Evolutionary conservation across 2,329 filamentous ascomycete genomes (phyloP), one percentile per base, ranked within the genome.

Genomic region (Chrysoporthe austroafricana): DNA sequence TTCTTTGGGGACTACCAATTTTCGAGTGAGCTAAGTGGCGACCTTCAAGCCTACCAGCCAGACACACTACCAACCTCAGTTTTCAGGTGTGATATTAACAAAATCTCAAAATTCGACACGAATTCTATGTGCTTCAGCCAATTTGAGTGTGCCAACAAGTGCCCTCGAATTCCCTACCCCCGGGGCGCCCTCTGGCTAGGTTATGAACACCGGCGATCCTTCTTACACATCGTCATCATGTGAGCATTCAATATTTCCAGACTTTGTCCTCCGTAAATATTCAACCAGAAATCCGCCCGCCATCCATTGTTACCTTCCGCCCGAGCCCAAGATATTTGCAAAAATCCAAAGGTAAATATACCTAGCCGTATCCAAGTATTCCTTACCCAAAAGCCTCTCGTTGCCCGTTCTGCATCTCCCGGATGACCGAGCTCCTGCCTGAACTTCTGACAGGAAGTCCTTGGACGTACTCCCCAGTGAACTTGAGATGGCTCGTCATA

Each of bases 401-500:
- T 50, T 44, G 44, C 34, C 61, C 64, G 64, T 69, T 62, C 59
- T 67, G 68, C 61, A 68, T 70, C 64, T 43, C 59, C 43, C 26
- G 42, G 43, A 46, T 46, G 59, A 61, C 65, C 62, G 68, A 73
- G 62, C 34, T 70, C 56, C 66, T 46, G 18, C 66, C 68, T 11
- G 66, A 59, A 39, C 61, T 67, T 26, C 68, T 70, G 43, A 75
- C 72, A 18, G 76, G 76, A 42, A 78, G 67, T 36, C 72, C 68
- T 16, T 72, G 70, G 26, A 78, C 68, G 60, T 74, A 74, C 32
- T 70, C 72, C 34, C 74, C 76, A 21, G 76, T 73, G 59, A 76
- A 76, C 48, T 73, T 73, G 11, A 79, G 71, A 66, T 79, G 77
- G 64, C 77, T 74, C 62, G 74, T 72, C 69, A 79, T 78, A 50